Percentiles rank a stretch among this genome's conserved stretches.
These are phyloP conservation scores for Drechslerella stenobrocha DNA, from an alignment of 2,329 filamentous ascomycete genomes.

Conservation along the genomic window DNA sequence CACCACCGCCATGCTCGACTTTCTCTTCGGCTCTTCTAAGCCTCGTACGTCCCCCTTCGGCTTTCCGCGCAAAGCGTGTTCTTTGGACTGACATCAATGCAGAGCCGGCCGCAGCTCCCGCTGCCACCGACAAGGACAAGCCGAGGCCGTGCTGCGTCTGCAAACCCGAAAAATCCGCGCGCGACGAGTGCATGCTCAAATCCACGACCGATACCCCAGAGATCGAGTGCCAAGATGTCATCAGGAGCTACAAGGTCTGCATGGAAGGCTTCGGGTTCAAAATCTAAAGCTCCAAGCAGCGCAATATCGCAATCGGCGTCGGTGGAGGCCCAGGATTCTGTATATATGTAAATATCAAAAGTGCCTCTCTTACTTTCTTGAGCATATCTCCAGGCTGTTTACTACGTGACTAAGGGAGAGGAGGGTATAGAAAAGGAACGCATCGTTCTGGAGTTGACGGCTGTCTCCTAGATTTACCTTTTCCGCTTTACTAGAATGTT, in stretches of 20 bases:
- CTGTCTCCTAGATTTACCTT: no score
- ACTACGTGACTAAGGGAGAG: no score
- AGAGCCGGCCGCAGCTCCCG: constrained; percentile 11
- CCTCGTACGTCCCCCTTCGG: constrained; percentile 26
- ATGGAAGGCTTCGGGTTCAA: constrained; percentile 94
- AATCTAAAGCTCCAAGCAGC: constrained; percentile 6
- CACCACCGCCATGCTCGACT: constrained; percentile 30
- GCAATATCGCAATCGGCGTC: no score
- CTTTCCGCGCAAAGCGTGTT: background rate
- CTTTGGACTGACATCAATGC: background rate
- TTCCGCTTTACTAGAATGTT: no score
- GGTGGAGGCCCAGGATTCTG: background rate
- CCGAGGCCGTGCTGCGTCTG: constrained; percentile 92
- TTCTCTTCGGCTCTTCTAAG: constrained; percentile 42
- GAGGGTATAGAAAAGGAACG: no score
- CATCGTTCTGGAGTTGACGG: no score
- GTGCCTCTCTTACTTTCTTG: no score
- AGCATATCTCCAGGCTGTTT: background rate
- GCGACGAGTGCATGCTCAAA: constrained; percentile 99
- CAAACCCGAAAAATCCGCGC: constrained; percentile 86
- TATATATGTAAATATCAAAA: background rate
- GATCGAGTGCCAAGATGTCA: constrained; percentile 77
- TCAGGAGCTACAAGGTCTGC: constrained; percentile 82
- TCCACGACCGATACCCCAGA: constrained; percentile 79
- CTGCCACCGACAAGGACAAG: constrained; percentile 22